phyloP scores from a whole-genome alignment of 805 yeast genomes.

The Candida sithepensis region DNA sequence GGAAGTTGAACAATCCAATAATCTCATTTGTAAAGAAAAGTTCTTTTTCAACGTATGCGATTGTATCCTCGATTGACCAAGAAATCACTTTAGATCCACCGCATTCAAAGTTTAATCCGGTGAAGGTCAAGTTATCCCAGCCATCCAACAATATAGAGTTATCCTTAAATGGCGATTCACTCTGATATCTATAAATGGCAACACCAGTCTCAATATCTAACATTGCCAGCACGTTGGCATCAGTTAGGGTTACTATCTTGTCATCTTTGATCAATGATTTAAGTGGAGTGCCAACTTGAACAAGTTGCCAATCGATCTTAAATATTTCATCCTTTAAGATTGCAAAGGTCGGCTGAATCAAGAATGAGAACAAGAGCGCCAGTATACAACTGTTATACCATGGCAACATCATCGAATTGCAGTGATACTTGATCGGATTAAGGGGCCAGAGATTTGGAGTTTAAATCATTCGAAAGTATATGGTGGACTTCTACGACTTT shows the following conservation, averaged over 20 bases:
- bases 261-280: slow-evolving; percentile 13
- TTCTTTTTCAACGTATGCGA: slow-evolving; percentile 17
- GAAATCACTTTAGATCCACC: slow-evolving; percentile 10
- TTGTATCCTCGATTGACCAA: slow-evolving; percentile 16
- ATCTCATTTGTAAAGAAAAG: slow-evolving; percentile 8
- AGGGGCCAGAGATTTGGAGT: too few relatives aligned
- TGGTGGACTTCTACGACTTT: too few relatives aligned
- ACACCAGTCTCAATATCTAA: slow-evolving; percentile 25
- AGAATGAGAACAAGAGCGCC: slow-evolving; percentile 2
- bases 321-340: slow-evolving; percentile 48
- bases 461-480: too few relatives aligned
- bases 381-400: not conserved
- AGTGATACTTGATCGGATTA: too few relatives aligned
- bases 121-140: slow-evolving; percentile 10
- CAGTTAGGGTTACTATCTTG: slow-evolving; percentile 25
- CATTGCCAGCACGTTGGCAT: slow-evolving; percentile 24
- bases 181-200: slow-evolving; percentile 30
- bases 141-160: slow-evolving; percentile 11
- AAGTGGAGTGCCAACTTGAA: slow-evolving; percentile 39
- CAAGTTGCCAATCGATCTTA: slow-evolving; percentile 50
- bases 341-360: slow-evolving; percentile 9
- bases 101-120: slow-evolving; percentile 16
- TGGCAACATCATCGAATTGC: not conserved
- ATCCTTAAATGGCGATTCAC: slow-evolving; percentile 9
- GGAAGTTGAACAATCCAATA: slow-evolving; percentile 11